These are phyloP conservation scores for Gossypium trilobum DNA, from an alignment of 441 rosid genomes.

Conservation along the genomic window DNA sequence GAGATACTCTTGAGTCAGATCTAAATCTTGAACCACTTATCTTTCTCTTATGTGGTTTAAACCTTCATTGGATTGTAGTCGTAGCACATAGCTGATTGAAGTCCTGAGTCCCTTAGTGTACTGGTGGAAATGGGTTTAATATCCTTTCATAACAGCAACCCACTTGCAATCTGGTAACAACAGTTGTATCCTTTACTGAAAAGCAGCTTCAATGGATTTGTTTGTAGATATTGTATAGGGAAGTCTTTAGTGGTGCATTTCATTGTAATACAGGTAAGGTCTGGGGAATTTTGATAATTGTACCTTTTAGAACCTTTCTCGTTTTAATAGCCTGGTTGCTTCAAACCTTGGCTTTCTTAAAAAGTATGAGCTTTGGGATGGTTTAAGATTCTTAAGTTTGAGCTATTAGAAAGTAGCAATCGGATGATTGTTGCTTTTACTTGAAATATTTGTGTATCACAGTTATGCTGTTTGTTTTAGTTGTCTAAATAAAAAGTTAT, in stretches of 20 bases:
- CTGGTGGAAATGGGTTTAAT: neutral
- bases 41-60: neutral
- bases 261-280: neutral
- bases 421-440: neutral
- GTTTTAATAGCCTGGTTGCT: neutral
- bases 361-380: neutral
- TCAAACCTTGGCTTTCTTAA: neutral
- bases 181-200: neutral
- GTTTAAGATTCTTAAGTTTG: neutral
- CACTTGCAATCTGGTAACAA: slow-evolving; percentile 1
- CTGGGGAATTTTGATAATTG: neutral
- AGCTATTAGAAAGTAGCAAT: neutral
- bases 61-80: neutral
- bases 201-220: neutral
- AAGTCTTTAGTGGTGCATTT: neutral
- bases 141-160: neutral
- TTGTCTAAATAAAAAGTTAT: neutral
- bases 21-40: neutral
- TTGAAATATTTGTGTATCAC: neutral
- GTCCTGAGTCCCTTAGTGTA: neutral
- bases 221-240: neutral
- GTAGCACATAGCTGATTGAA: neutral
- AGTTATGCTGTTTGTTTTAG: neutral
- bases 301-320: neutral
- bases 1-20: neutral